Base-by-base conservation (phyloP, 176 grass and related monocot species). In the Lolium multiflorum region DNA sequence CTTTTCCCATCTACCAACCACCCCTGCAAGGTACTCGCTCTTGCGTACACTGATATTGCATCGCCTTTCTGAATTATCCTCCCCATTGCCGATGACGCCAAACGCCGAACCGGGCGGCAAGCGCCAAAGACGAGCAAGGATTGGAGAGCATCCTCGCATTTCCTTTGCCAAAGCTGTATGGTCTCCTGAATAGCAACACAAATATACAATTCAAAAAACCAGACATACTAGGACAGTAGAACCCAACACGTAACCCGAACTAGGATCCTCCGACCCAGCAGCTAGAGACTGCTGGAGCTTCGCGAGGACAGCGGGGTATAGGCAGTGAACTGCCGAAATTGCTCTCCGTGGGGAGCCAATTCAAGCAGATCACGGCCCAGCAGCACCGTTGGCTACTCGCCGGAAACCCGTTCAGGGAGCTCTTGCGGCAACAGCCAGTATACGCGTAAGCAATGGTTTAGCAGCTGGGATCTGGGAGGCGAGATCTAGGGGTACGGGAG, bases 121-220 rank as follows among this genome's bases (percentile, higher is more conserved):
- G 92, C 94, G 71, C 94, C 97, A 74, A 96, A 84, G 82, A 91
- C 88, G 18, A 99, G 90, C 89, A 99, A 92, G 65, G 94, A 91
- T 71, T 91, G 95, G 46, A 99, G 94, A 76, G 97, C 97, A 86
- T 99, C 94, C 94, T 99, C 97, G 6, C 97, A 99, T 81, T 96
- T 96, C 81, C 97, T 91, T 89, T 99, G 97, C 88, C 88, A 99
- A 41, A 91, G 88, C 39, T 99, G 97, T 89, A 96, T 94, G n/a
- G 92, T 87, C 71, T 94, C 97, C 97, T 98, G 85, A 59, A 90
- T 66, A 77, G 61, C 17, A 88, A 21, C 59, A 31, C 3, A n/a
- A 77, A 26, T n/a, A 80, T 41, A 85, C 10, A 28, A 52, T 76
- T 84, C 22, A 77, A 79, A 82, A 57, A 35, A 35, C 31, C 31